These are phyloP conservation scores for Porogramme epimiltina DNA, from an alignment of 1,284 basidiomycete species.

Conservation along the genomic window DNA sequence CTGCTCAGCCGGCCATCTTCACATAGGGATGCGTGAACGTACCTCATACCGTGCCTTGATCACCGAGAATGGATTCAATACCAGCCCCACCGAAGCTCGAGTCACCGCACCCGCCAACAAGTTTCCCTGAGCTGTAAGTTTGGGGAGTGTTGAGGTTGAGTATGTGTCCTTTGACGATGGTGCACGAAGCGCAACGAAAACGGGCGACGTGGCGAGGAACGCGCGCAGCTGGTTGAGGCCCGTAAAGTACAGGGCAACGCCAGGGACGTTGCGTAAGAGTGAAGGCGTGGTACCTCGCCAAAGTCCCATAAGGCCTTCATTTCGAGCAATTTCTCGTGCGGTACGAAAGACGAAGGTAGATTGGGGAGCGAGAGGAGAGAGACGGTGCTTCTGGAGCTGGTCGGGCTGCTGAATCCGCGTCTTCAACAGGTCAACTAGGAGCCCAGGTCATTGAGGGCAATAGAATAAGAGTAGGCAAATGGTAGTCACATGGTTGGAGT, in stretches of 20 bases:
- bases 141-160: conserved; percentile 67
- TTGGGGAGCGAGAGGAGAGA: conserved; percentile 20
- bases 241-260: conserved; percentile 92
- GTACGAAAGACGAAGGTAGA: conserved; percentile 45
- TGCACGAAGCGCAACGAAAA: conserved; percentile 51
- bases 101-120: conserved; percentile 88
- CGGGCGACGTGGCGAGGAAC: conserved; percentile 65
- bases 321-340: conserved; percentile 58
- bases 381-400: conserved; percentile 39
- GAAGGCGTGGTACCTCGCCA: conserved; percentile 90
- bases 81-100: conserved; percentile 83
- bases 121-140: conserved; percentile 82
- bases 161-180: conserved; percentile 18
- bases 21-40: conserved; percentile 27
- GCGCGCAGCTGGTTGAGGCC: conserved; percentile 78
- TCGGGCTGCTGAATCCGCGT: conserved; percentile 85
- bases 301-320: conserved; percentile 67
- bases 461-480: neutral
- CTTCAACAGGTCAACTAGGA: conserved; percentile 82
- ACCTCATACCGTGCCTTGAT: conserved; percentile 96
- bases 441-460: neutral
- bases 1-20: neutral
- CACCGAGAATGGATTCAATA: conserved; percentile 92
- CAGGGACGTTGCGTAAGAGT: conserved; percentile 85
- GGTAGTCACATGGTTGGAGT: conserved; percentile 77